A percentile compares a stretch with the other conserved stretches of the same genome.
Evolutionary conservation across 2,329 filamentous ascomycete genomes (phyloP).

Genomic region (Colletotrichum australisinense): DNA sequence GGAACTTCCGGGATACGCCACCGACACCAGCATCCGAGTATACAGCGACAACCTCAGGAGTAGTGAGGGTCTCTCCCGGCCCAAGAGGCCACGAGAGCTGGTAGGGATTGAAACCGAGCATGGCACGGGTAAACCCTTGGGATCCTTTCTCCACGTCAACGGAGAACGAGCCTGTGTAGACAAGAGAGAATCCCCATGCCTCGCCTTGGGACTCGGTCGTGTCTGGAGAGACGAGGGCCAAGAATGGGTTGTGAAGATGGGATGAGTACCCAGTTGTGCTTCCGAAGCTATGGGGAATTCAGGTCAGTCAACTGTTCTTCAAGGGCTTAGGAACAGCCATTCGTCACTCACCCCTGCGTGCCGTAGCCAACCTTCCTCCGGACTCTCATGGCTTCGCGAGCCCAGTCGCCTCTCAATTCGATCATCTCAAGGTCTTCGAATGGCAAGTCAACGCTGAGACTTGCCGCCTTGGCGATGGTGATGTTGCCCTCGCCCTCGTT

Average conservation of each 20-base stretch:
- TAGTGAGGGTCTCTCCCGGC: constrained; percentile 67
- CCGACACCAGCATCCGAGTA: constrained; percentile 70
- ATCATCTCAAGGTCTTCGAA: constrained; percentile 72
- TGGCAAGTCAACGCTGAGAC: constrained; percentile 71
- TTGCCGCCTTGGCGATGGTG: constrained; percentile 67
- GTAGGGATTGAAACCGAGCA: constrained; percentile 70
- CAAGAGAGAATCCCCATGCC: constrained; percentile 73
- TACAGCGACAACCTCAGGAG: constrained; percentile 72
- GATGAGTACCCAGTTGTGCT: constrained; percentile 72
- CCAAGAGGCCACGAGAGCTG: constrained; percentile 69
- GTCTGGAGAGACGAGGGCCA: constrained; percentile 64
- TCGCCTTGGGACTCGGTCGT: constrained; percentile 72
- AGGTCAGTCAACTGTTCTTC: neutral
- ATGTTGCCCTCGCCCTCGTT: constrained; percentile 67
- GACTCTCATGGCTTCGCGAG: constrained; percentile 65
- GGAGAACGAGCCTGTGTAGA: constrained; percentile 73
- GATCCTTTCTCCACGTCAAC: constrained; percentile 72
- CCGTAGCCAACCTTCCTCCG: constrained; percentile 68
- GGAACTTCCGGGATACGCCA: constrained; percentile 71
- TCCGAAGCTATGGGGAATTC: constrained; percentile 60
- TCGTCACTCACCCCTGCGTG: constrained; percentile 57
- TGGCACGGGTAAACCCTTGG: constrained; percentile 69
- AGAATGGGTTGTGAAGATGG: constrained; percentile 73
- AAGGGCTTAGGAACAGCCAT: fast-evolving
- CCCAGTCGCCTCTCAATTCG: constrained; percentile 72